These are phyloP conservation scores for Pestalotiopsis fici DNA, from an alignment of 2,329 filamentous ascomycete species.

Conservation along the genomic window DNA sequence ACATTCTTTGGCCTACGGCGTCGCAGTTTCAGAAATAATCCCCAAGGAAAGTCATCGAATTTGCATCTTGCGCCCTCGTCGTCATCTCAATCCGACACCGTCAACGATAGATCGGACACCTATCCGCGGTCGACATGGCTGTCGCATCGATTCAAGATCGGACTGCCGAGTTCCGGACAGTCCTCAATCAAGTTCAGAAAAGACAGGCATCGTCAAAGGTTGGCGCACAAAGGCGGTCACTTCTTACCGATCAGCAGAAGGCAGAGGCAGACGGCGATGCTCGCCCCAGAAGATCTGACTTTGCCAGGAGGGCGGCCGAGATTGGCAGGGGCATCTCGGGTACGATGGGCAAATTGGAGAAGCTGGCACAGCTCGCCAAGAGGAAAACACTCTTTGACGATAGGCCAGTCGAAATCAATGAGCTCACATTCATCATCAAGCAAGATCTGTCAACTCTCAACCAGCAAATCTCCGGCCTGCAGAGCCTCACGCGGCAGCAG, in stretches of 20 bases:
- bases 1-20: neutral
- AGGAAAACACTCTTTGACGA: conserved; percentile 97
- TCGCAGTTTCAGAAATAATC: neutral
- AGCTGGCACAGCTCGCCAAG: conserved; percentile 90
- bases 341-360: conserved; percentile 94
- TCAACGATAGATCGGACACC: neutral
- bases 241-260: conserved; percentile 75
- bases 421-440: conserved; percentile 97
- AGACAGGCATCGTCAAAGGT: conserved; percentile 76
- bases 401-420: conserved; percentile 92
- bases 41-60: neutral
- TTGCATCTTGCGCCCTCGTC: neutral
- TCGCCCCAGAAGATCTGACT: conserved; percentile 75
- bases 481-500: conserved; percentile 74
- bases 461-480: conserved; percentile 83
- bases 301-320: conserved; percentile 86
- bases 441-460: conserved; percentile 86
- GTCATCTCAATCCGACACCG: neutral
- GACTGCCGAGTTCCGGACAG: conserved; percentile 91
- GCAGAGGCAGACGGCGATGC: conserved; percentile 56
- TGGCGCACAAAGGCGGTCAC: conserved; percentile 76
- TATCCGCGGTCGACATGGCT: conserved; percentile 47
- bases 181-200: conserved; percentile 83
- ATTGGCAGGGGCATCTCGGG: conserved; percentile 89
- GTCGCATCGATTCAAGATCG: conserved; percentile 89